phyloP scores from a whole-genome alignment of 805 yeast genomes.

The Candida endomychidarum region DNA sequence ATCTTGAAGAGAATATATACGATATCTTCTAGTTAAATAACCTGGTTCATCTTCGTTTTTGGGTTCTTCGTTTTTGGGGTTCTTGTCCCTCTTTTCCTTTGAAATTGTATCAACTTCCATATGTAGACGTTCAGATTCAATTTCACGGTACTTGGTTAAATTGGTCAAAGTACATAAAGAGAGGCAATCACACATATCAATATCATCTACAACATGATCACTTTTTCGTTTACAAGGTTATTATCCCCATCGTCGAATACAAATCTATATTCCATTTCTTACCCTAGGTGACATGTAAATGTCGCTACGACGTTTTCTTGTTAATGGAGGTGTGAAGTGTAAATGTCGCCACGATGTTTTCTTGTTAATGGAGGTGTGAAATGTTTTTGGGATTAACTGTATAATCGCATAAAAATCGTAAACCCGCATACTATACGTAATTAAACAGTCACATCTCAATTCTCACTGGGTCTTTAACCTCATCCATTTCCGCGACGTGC shows the following conservation, averaged over 20 bases:
- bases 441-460: conserved; percentile 5
- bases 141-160: conserved; percentile 6
- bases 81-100: not conserved
- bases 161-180: conserved; percentile 6
- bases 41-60: not conserved
- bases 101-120: conserved; percentile 1
- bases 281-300: no score
- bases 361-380: no score
- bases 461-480: no score
- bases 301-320: no score
- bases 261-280: no score
- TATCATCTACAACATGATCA: conserved; percentile 8
- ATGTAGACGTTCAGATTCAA: conserved; percentile 7
- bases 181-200: conserved; percentile 7
- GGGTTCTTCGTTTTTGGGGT: no score
- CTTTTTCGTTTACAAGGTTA: conserved; percentile 9
- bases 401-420: no score
- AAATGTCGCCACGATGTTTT: no score
- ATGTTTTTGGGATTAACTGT: no score
- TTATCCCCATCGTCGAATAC: conserved; percentile 10
- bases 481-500: conserved; percentile 1
- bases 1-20: conserved; percentile 2
- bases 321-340: no score
- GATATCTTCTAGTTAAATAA: conserved; percentile 4
- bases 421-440: no score